These are phyloP conservation scores for Cladosporium cucumerinum DNA, from an alignment of 2,329 filamentous ascomycete species.

Conservation along the genomic window DNA sequence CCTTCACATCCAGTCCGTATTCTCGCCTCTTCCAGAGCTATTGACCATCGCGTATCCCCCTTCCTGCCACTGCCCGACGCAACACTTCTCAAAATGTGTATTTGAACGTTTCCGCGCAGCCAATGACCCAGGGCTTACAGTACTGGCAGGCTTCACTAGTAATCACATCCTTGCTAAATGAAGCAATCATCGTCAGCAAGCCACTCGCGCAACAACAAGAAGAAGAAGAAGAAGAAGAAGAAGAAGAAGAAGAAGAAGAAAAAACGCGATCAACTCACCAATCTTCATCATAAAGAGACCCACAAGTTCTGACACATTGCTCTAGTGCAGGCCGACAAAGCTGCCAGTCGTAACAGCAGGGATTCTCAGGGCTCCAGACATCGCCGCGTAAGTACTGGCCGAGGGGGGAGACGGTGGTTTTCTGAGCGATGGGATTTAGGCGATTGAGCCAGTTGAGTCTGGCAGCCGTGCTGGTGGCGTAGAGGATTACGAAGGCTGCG, in stretches of 20 bases:
- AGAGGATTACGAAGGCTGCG: not conserved
- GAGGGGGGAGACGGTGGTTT: not conserved
- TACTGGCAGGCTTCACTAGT: not conserved
- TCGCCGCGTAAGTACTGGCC: not conserved
- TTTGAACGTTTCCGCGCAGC: not conserved
- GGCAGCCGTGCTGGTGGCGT: no score
- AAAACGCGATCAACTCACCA: not conserved
- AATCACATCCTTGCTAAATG: not conserved
- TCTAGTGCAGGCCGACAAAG: not conserved
- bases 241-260: no score
- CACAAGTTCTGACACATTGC: not conserved
- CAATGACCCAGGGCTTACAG: not conserved
- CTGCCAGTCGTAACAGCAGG: not conserved
- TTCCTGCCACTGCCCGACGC: no score
- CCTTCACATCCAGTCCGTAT: no score
- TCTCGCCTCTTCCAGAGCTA: no score
- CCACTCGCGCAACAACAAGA: no score
- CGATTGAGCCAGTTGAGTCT: not conserved
- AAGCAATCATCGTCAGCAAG: not conserved
- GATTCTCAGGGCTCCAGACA: not conserved
- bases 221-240: no score
- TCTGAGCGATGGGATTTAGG: not conserved
- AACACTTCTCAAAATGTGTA: not conserved
- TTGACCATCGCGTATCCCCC: no score
- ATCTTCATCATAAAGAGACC: not conserved